phyloP scores from a whole-genome alignment of 345 rosid species.

The Streptanthus diversifolius region DNA sequence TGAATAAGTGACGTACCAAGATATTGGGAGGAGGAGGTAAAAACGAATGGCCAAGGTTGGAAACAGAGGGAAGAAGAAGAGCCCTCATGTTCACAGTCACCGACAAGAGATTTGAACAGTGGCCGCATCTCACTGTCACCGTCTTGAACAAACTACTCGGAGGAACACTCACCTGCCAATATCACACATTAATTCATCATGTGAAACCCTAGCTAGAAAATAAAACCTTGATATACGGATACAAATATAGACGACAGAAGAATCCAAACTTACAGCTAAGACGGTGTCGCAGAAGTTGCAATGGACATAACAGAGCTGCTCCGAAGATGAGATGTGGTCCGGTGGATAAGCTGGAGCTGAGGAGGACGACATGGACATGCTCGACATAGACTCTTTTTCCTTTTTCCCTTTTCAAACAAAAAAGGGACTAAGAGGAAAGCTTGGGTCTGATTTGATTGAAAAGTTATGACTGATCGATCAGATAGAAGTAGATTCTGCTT shows the following conservation, averaged over 20 bases:
- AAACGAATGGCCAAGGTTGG: slow-evolving; percentile 65
- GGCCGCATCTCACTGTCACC: slow-evolving; percentile 92
- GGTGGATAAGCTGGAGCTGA: slow-evolving; percentile 67
- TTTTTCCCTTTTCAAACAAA: not conserved
- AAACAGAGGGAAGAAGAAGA: slow-evolving; percentile 60
- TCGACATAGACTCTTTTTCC: slow-evolving; percentile 23
- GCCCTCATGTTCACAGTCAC: slow-evolving; percentile 66
- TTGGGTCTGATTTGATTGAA: slow-evolving; percentile 20
- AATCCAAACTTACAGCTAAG: slow-evolving; percentile 60
- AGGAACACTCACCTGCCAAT: slow-evolving; percentile 85
- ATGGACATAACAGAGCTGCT: slow-evolving; percentile 95
- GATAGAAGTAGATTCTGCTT: slow-evolving; percentile 28
- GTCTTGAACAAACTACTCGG: slow-evolving; percentile 84
- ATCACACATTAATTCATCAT: not conserved
- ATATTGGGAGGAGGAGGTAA: slow-evolving; percentile 36
- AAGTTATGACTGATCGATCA: slow-evolving; percentile 25
- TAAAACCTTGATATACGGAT: not conserved
- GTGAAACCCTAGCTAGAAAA: slow-evolving; percentile 1
- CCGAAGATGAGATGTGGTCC: slow-evolving; percentile 83
- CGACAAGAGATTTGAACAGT: slow-evolving; percentile 78
- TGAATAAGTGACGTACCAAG: slow-evolving; percentile 8
- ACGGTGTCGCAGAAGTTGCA: slow-evolving; percentile 95
- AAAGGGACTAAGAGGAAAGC: not conserved
- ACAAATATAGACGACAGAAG: not conserved
- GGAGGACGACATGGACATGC: slow-evolving; percentile 49